A percentile compares a stretch with the other conserved stretches of the same genome.
These are phyloP conservation scores for Erysiphe pulchra DNA, from an alignment of 2,329 filamentous ascomycete genomes.

Conservation along the genomic window DNA sequence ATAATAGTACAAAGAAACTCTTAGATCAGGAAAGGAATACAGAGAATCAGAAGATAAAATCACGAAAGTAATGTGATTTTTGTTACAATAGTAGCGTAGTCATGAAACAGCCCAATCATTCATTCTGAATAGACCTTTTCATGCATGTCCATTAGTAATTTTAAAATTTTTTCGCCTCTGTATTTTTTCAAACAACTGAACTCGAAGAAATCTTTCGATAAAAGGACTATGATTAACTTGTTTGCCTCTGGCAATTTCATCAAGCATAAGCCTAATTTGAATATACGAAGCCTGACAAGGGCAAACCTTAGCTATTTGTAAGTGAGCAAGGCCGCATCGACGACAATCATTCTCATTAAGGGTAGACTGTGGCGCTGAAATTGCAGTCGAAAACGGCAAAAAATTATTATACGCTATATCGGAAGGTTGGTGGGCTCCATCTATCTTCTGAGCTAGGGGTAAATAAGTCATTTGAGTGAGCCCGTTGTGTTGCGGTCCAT, in stretches of 20 bases:
- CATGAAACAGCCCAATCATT: too few relatives aligned
- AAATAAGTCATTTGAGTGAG: neutral
- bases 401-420: neutral
- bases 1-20: too few relatives aligned
- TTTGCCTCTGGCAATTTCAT: neutral
- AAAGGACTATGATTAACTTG: neutral
- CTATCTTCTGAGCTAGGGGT: neutral
- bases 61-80: too few relatives aligned
- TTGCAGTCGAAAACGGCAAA: neutral
- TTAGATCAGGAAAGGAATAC: too few relatives aligned
- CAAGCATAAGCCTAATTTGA: conserved; percentile 1
- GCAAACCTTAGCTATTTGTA: neutral
- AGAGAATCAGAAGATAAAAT: too few relatives aligned
- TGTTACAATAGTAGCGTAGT: too few relatives aligned
- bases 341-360: neutral
- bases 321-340: neutral
- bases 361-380: neutral
- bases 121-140: too few relatives aligned
- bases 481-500: neutral
- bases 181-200: too few relatives aligned
- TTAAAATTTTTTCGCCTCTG: too few relatives aligned
- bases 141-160: too few relatives aligned
- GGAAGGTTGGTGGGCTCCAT: neutral
- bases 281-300: neutral
- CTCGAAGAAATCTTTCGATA: neutral